Evolutionary conservation across 495 filamentous ascomycete genomes (phyloP), one percentile per base, ranked within the genome.

Genomic region (Talaromyces trachyspermus): DNA sequence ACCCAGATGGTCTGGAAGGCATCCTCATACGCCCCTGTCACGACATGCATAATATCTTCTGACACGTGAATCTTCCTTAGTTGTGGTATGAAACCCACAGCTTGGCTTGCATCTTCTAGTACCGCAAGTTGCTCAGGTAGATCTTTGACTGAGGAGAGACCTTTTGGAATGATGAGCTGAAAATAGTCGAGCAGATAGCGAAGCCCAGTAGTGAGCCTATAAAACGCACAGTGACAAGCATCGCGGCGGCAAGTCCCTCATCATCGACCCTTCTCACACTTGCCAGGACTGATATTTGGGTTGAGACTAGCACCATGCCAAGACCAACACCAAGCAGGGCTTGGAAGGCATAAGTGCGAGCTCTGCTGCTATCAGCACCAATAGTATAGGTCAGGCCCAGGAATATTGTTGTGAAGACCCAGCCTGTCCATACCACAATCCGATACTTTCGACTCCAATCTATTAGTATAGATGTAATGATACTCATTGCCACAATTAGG

Each of bases 401-500:
- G 5, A 68, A 68, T 19, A 72, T 27, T 2, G 64, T 50, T 32
- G 71, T 57, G 18, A 72, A 7, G 11, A 63, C 55, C 42, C 69
- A 66, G 30, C 69, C 50, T 33, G 59, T 10, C 3, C 67, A 25
- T 19, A 70, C 68, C 46, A 75, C 46, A 14, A 65, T 54, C 47
- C 67, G 59, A 61, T 80, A 72, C 30, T 63, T 32, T 11, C 79
- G 66, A 50, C 54, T 50, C 49, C 63, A 63, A 23, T 61, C 41
- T 12, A 76, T 35, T 14, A 72, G 8, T 1, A 59, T 11, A 6
- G 62, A 61, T 4, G 50, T 49, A 7, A 66, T 33, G 5, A 61
- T 53, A 6, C 65, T 66, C 10, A 54, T 54, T 1, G 64, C 63
- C 11, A 65, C 46, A 7, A 56, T 40, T 2, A 62, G 29, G 2